Evolutionary conservation across 2,329 filamentous ascomycete species (phyloP).

Genomic region (Claviceps sp.): DNA sequence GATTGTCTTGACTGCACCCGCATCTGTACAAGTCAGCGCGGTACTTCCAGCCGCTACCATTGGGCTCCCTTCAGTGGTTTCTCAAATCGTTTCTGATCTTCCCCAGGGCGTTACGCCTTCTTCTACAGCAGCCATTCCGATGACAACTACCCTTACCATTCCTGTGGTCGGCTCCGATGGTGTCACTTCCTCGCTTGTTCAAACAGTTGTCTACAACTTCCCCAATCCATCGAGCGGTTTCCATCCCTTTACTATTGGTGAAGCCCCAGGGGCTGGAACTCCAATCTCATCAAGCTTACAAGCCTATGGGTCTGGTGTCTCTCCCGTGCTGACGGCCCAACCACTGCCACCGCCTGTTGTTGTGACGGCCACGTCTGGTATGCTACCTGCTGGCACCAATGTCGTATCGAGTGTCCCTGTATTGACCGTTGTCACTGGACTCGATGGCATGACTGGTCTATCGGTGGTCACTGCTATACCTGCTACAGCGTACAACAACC

Average conservation of each 20-base stretch:
- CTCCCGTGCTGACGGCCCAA: neutral
- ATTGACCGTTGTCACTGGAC: slow-evolving; percentile 13
- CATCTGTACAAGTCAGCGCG: neutral
- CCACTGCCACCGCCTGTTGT: slow-evolving; percentile 7
- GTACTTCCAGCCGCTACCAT: slow-evolving; percentile 8
- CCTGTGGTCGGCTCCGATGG: slow-evolving; percentile 19
- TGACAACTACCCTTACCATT: slow-evolving; percentile 18
- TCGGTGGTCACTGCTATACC: slow-evolving; percentile 10
- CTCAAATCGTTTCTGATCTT: slow-evolving; percentile 9
- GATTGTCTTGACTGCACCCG: slow-evolving; percentile 11
- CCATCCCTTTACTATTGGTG: slow-evolving; percentile 6
- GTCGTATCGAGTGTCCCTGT: slow-evolving; percentile 13
- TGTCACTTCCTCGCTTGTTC: slow-evolving; percentile 17
- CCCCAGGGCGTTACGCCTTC: slow-evolving; percentile 10
- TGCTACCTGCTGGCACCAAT: slow-evolving; percentile 9
- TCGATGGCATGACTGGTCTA: slow-evolving; percentile 11
- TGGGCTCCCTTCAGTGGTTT: slow-evolving; percentile 9
- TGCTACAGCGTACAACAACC: slow-evolving; percentile 8
- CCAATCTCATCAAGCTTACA: slow-evolving; percentile 12
- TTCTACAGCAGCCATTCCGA: slow-evolving; percentile 6
- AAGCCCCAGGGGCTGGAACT: slow-evolving; percentile 4
- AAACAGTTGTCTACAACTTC: slow-evolving; percentile 19
- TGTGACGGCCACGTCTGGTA: slow-evolving; percentile 11
- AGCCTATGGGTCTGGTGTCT: slow-evolving; percentile 12
- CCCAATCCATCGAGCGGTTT: slow-evolving; percentile 8